Base-by-base conservation (phyloP, 768 basidiomycete species). In the Tricholoma bakamatsutake region DNA sequence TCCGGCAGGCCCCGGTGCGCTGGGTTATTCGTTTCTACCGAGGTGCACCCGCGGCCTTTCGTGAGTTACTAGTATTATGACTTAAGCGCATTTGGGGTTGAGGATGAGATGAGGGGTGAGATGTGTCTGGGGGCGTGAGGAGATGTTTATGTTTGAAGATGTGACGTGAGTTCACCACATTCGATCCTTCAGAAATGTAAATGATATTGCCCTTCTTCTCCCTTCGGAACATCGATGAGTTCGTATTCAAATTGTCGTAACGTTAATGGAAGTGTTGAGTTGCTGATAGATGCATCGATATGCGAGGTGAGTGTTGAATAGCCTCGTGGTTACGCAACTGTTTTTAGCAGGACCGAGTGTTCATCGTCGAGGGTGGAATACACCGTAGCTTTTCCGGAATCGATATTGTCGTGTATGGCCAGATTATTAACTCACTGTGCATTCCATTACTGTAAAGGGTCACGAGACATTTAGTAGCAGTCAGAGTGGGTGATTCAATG, bases 1-100 rank as follows among this genome's bases (percentile, higher is more conserved):
- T 61, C 53, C 57, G 17, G 62, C 62, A 70, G 71, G 75, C 75
- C 77, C 78, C 83, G 82, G 81, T 83, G 80, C 82, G 82, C 83
- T 76, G 71, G 42, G 73, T 64, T 64, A 65, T 68, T 62, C 62
- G 64, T 70, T 54, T 62, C 68, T 69, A 71, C 75, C 80, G 68
- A 80, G 78, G 70, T 72, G 69, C 70, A 73, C 50, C 62, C 67
- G 65, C 28, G 46, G 27, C 28, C 61, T 63, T 67, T 49, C 63
- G 61, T 48, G 30, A 48, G 46, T 48, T 48, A 63, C 65, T 67
- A 69, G 63, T 73, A 67, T 67, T 70, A 65, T 63, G 60, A 37
- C 61, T 62, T 56, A 48, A n/a, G 30, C 46, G 28, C 30, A 46
- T 45, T 45, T 24, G 17, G 43, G 43, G 27, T 12, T 13, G 28